Percentiles rank a stretch among this genome's conserved stretches.
Evolutionary conservation across 495 filamentous ascomycete species (phyloP).

Genomic region (Penicillium parvum): DNA sequence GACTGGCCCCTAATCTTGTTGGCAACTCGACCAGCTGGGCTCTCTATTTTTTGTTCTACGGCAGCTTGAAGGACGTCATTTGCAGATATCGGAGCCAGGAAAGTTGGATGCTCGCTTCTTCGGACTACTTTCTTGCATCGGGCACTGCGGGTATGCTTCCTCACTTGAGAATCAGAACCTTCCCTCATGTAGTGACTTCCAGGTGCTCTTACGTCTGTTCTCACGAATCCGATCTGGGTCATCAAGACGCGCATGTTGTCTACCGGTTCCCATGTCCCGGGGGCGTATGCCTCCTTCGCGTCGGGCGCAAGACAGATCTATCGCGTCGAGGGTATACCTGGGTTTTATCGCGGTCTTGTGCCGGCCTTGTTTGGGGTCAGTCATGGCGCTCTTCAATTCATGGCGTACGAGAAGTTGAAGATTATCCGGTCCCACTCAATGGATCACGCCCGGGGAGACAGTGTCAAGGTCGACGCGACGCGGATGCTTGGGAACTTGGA

Average conservation of each 20-base stretch:
- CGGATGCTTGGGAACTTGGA: constrained; percentile 65
- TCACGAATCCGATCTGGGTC: constrained; percentile 98
- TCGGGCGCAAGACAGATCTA: constrained; percentile 63
- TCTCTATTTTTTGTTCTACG: constrained; percentile 79
- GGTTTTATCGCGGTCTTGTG: constrained; percentile 79
- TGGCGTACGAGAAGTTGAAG: constrained; percentile 88
- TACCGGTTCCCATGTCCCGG: constrained; percentile 62
- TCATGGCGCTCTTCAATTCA: constrained; percentile 94
- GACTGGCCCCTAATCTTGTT: constrained; percentile 81
- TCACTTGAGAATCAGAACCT: neutral
- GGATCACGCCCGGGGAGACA: neutral
- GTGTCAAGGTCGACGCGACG: constrained; percentile 4
- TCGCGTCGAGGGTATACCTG: constrained; percentile 62
- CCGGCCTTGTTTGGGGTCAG: constrained; percentile 86
- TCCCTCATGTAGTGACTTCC: neutral
- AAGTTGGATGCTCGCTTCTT: constrained; percentile 48
- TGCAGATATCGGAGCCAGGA: constrained; percentile 13
- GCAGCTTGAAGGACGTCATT: constrained; percentile 51
- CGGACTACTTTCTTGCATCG: constrained; percentile 81
- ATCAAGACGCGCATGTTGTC: constrained; percentile 97
- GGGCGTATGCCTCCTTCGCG: constrained; percentile 75
- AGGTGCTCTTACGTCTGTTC: constrained; percentile 66
- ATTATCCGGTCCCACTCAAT: constrained; percentile 41
- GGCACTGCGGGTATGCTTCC: constrained; percentile 58
- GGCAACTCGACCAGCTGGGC: constrained; percentile 91